Evolutionary conservation across 257 asterid genomes (phyloP), one percentile per base, ranked within the genome.

Genomic region (Thymus mandschuricus): DNA sequence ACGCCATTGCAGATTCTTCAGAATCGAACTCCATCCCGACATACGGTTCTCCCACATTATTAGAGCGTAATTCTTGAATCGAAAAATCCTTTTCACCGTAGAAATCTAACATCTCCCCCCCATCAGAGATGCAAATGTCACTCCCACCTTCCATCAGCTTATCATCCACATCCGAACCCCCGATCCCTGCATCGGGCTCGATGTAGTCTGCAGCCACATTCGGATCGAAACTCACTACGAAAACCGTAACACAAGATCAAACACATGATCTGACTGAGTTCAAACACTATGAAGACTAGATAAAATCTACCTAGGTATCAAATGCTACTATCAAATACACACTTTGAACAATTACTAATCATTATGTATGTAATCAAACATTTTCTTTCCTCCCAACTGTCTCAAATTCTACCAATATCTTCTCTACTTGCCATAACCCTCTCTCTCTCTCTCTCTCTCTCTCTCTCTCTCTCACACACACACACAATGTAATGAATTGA

Each of bases 21-120:
- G 86, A 79, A 12, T 80, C 81, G 8, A 86, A 86, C 83, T 77
- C 84, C 88, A 86, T 83, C 6, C 91, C 86, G 11, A 81, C 73
- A 60, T 33, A 70, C 27, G 91, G 86, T 44, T 79, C 86, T 55
- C 75, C 86, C 34, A 49, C 46, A 49, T 49, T 64, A 38, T 49
- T 64, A 38, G 69, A 13, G 8, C 64, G 71, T 45, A 55, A 56
- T 62, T 76, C 75, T 62, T 76, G 68, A 44, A 44, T 10, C 3
- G 31, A 40, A 40, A 70, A 70, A 44, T 58, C 65, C 3, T 76
- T 71, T 49, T 76, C 73, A 4, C 57, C 64, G 10, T 70, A 76
- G 3, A 40, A 57, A 55, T 49, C 58, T 4, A 70, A 38, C 69
- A 65, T 76, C 54, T 71, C 76, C 15, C 69, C 76, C 63, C 71